Base-by-base conservation (phyloP, 2,329 filamentous ascomycete genomes). In the Gliomastix tumulicola region DNA sequence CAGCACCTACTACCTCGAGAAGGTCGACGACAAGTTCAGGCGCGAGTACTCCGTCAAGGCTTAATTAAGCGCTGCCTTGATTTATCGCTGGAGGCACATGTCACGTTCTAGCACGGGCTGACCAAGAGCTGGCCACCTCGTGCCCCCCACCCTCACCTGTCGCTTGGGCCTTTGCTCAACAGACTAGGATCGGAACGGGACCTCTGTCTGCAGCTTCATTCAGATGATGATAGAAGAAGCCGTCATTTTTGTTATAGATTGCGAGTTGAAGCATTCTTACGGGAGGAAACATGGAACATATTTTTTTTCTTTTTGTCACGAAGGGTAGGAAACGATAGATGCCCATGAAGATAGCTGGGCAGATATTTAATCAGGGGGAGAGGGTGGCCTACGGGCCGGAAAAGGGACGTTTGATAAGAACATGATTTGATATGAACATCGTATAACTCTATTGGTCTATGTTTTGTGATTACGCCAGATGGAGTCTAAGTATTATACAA, bases 11-110 rank as follows among this genome's bases (percentile, higher is more conserved):
- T 92, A 89, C 67, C 73, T 92, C 41, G 78, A 77, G 55, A 79
- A 82, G 59, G 75, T 92, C 33, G 85, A 92, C 54, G 84, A 87
- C 50, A 88, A 88, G 84, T 92, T 86, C 80, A 81, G 84, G 68
- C 78, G 86, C 53, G 75, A 76, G 57, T 92, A 92, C 64, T 65
- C 71, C 39, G 58, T 89, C 66, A 85, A 89, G 74, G 80, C 74
- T 60, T 89, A 76, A 56, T n/a, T n/a, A 28, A 28, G 16, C n/a
- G 17, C 13, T n/a, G 17, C 11, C 25, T n/a, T 13, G 17, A n/a
- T 28, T 28, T 28, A n/a, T 28, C 13, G 25, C 17, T 28, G 17
- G 25, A 13, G 6, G 17, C 13, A 13, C 25, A 28, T 28, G 13
- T 28, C 17, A 28, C 17, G 13, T n/a, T 28, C 17, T n/a, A 28